Percentiles rank a stretch among this genome's conserved stretches.
phyloP scores from a whole-genome alignment of 2,329 filamentous ascomycete species.

The Penicillium sp. region DNA sequence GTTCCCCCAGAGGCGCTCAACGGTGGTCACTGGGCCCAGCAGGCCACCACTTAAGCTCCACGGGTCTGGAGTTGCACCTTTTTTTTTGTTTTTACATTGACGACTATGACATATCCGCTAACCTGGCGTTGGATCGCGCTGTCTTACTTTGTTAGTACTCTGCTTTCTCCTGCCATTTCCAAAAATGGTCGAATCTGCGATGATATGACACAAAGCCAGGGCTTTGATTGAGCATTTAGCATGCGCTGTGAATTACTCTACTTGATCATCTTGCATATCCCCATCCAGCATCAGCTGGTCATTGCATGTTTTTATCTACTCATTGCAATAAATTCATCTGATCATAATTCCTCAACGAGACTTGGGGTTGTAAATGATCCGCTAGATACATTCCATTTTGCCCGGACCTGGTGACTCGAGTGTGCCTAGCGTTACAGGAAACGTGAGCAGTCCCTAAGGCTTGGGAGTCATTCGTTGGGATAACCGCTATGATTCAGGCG shows the following conservation, averaged over 20 bases:
- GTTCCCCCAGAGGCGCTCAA: slow-evolving; percentile 59
- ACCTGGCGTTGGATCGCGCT: slow-evolving; percentile 30
- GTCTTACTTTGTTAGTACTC: slow-evolving; percentile 19
- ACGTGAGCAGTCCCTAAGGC: not conserved
- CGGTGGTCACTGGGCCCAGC: slow-evolving; percentile 38
- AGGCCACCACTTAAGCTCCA: slow-evolving; percentile 24
- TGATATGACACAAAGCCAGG: slow-evolving; percentile 19
- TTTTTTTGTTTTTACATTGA: slow-evolving; percentile 11
- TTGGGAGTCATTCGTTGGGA: not conserved
- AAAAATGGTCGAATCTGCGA: slow-evolving; percentile 16
- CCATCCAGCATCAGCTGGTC: slow-evolving; percentile 9
- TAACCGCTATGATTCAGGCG: not conserved
- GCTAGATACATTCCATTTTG: not conserved
- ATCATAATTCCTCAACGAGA: slow-evolving; percentile 1
- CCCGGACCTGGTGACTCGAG: not conserved
- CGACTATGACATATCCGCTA: slow-evolving; percentile 24
- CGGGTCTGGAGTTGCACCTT: slow-evolving; percentile 10
- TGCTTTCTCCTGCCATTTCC: slow-evolving; percentile 13
- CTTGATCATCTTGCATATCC: slow-evolving; percentile 17
- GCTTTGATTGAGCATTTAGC: slow-evolving; percentile 31
- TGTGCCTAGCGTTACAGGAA: not conserved
- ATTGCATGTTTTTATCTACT: slow-evolving; percentile 1
- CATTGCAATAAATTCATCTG: slow-evolving; percentile 1
- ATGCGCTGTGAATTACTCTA: slow-evolving; percentile 28
- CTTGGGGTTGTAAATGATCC: not conserved